Percentiles rank a stretch among this genome's conserved stretches.
phyloP scores from a whole-genome alignment of 148 eudicot species.

The Chenopodium berlandieri region DNA sequence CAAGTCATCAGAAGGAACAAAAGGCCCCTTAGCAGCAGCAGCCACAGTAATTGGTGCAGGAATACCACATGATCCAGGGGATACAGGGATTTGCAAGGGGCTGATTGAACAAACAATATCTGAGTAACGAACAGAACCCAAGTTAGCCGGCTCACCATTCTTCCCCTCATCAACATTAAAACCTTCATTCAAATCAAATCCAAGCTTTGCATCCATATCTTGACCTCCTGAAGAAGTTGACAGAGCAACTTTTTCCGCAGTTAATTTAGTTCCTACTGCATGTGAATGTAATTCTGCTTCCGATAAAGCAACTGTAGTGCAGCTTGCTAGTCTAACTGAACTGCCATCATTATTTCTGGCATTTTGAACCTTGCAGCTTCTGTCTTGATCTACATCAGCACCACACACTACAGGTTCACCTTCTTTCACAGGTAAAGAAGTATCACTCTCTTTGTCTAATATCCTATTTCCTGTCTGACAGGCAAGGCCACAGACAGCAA shows the following conservation, averaged over 20 bases:
- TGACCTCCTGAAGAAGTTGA: conserved; percentile 29
- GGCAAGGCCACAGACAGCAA: conserved; percentile 18
- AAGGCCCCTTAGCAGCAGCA: conserved; percentile 71
- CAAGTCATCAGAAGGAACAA: conserved; percentile 62
- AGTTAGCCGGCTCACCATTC: conserved; percentile 34
- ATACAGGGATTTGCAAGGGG: conserved; percentile 24
- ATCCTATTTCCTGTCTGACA: conserved; percentile 13
- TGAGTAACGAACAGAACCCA: conserved; percentile 23
- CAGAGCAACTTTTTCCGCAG: conserved; percentile 23
- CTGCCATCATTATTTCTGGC: conserved; percentile 25
- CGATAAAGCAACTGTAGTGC: background rate
- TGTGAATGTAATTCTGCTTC: conserved; percentile 5
- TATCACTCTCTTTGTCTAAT: conserved; percentile 18
- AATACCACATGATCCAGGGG: conserved; percentile 31
- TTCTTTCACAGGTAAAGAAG: conserved; percentile 19
- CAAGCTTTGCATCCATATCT: conserved; percentile 39
- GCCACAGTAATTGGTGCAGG: conserved; percentile 58
- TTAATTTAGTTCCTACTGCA: background rate
- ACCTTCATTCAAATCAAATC: conserved; percentile 77
- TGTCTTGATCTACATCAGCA: conserved; percentile 24
- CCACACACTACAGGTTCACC: conserved; percentile 14
- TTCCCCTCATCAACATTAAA: conserved; percentile 59
- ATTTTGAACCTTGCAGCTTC: conserved; percentile 20
- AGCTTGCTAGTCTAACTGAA: background rate
- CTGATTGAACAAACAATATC: conserved; percentile 30